Base-by-base conservation (phyloP, 2,329 filamentous ascomycete genomes). In the Aphanocladium album region DNA sequence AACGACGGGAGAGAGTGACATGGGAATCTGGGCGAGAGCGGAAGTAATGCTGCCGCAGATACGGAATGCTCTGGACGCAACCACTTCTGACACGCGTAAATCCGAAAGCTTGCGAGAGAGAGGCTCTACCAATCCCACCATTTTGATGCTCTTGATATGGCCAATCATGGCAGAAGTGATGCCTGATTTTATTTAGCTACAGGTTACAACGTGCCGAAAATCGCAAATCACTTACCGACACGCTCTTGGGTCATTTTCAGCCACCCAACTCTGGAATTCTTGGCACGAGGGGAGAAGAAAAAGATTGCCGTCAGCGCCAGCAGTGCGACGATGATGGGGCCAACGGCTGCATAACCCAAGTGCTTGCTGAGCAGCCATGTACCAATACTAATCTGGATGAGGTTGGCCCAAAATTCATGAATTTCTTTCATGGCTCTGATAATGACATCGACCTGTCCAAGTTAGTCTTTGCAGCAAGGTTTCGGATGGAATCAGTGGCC, bases 101-200 rank as follows among this genome's bases (percentile, higher is more conserved):
- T 59, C 52, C 11, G 67, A 63, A n/a, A 75, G 67, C 5, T 68
- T 67, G 16, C 60, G 54, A 0, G 66, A 68, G 0, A 77, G 65
- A 17, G 67, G 69, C 35, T 72, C 65, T 1, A 74, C 65, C 0
- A 78, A 65, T 5, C 75, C 76, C 0, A 73, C 74, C 63, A 77
- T 74, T 64, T 76, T 77, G 58, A 78, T 73, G 58, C 72, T 74
- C 63, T 78, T 78, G 64, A 78, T 75, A 7, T 72, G 70, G 1
- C 72, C 72, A 49, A 78, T 71, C 58, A 76, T 69, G 12, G 69
- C 66, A 23, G 69, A 71, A 2, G 69, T 71, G 8, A 70, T 68
- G n/a, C 65, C 68, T 70, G 3, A 1, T 21, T 30, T 1, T 2
- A 14, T 69, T n/a, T 23, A 63, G 58, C 21, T 2, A 12, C 2